These are phyloP conservation scores for Candida easanensis DNA, from an alignment of 805 yeast genomes.

Conservation along the genomic window DNA sequence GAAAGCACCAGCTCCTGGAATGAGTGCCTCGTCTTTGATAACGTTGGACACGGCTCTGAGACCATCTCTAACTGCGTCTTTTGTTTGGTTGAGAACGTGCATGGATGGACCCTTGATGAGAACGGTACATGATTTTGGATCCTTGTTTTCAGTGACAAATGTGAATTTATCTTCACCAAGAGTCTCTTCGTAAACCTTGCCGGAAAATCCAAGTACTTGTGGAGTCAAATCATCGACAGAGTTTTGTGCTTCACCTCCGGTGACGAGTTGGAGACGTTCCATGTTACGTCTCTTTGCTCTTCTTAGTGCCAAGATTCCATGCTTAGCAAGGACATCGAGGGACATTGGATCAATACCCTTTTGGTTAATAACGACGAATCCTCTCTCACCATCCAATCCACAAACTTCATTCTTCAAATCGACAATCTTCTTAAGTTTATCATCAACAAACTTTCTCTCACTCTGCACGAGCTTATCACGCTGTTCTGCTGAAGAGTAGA, in stretches of 20 bases:
- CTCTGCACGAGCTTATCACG: constrained; percentile 90
- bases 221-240: constrained; percentile 91
- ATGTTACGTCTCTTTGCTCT: constrained; percentile 98
- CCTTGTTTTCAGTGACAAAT: constrained; percentile 83
- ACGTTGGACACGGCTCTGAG: constrained; percentile 92
- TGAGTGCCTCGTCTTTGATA: constrained; percentile 74
- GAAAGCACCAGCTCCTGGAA: constrained; percentile 98
- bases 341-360: constrained; percentile 99
- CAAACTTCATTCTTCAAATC: constrained; percentile 93
- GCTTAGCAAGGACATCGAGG: constrained; percentile 86
- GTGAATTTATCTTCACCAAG: constrained; percentile 98
- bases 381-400: constrained; percentile 63
- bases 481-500: constrained; percentile 92
- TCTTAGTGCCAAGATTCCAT: constrained; percentile 90
- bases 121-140: constrained; percentile 89
- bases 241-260: constrained; percentile 98
- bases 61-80: constrained; percentile 97
- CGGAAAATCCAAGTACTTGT: constrained; percentile 80
- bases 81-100: constrained; percentile 85
- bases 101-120: constrained; percentile 91
- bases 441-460: constrained; percentile 93
- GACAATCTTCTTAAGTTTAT: constrained; percentile 83
- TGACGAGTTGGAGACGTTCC: constrained; percentile 95
- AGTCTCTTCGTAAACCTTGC: constrained; percentile 85
- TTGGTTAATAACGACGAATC: constrained; percentile 94